These are phyloP conservation scores for Candida albicans DNA, from an alignment of 1,139 yeast genomes.

Conservation along the genomic window DNA sequence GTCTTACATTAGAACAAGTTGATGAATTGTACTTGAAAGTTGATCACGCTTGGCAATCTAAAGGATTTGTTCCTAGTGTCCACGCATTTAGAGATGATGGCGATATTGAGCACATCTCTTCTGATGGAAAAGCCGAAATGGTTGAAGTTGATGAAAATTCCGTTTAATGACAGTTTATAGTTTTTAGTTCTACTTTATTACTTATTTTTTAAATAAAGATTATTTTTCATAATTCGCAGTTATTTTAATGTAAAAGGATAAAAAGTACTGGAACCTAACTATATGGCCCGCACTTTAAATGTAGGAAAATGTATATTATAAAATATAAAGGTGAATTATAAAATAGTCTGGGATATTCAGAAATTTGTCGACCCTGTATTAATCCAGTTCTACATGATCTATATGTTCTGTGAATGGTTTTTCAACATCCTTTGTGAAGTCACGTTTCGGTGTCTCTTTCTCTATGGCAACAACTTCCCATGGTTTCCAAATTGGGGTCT, in stretches of 20 bases:
- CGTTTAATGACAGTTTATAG: not conserved
- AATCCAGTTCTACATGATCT: constrained; percentile 6
- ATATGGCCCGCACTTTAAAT: no score
- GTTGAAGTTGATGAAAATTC: constrained; percentile 16
- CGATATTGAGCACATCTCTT: constrained; percentile 17
- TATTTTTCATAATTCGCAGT: no score
- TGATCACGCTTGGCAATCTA: constrained; percentile 35
- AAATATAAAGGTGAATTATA: no score
- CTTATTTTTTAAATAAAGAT: no score
- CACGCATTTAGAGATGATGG: constrained; percentile 34
- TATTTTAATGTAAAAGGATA: no score
- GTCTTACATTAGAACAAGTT: constrained; percentile 71
- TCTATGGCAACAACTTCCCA: constrained; percentile 44
- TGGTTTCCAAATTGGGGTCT: constrained; percentile 34
- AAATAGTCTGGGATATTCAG: no score
- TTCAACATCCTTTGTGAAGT: constrained; percentile 8
- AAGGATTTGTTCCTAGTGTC: constrained; percentile 29
- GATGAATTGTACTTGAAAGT: constrained; percentile 41
- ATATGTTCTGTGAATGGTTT: constrained; percentile 11
- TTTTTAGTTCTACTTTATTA: not conserved
- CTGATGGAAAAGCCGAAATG: constrained; percentile 11
- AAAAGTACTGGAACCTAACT: no score
- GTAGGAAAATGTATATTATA: no score
- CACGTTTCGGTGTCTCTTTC: constrained; percentile 7
- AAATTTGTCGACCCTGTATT: no score